A percentile compares a stretch with the other conserved stretches of the same genome.
Evolutionary conservation across 164 flowering plant species (phyloP).

Genomic region (Berberis thunbergii): DNA sequence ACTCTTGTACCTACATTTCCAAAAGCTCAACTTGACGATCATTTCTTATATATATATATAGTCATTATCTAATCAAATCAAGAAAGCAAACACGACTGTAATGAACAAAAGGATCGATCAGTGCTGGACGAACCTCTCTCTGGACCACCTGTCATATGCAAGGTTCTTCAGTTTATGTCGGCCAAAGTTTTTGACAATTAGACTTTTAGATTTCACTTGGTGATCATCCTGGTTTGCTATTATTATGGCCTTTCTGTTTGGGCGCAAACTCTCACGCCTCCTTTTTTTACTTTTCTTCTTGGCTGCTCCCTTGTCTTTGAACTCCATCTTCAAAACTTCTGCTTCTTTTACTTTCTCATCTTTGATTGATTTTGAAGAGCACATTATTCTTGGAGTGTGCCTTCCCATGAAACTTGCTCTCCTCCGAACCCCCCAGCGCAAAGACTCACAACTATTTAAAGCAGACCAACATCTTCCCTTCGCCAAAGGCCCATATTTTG

Average conservation of each 20-base stretch:
- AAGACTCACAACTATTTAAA: slow-evolving; percentile 28
- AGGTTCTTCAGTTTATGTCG: slow-evolving; percentile 11
- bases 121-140: slow-evolving; percentile 43
- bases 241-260: slow-evolving; percentile 6
- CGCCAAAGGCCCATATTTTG: slow-evolving; percentile 8
- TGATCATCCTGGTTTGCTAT: slow-evolving; percentile 11
- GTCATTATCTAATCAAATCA: not conserved
- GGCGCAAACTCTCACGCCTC: slow-evolving; percentile 7
- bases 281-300: slow-evolving; percentile 22
- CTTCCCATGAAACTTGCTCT: slow-evolving; percentile 34
- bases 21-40: not conserved
- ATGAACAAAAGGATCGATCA: too few relatives aligned
- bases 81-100: not conserved
- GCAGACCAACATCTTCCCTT: slow-evolving; percentile 23
- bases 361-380: not conserved
- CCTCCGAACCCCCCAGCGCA: slow-evolving; percentile 50
- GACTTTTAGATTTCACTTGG: slow-evolving; percentile 1
- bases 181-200: not conserved
- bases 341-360: slow-evolving; percentile 1
- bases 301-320: not conserved
- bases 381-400: slow-evolving; percentile 12
- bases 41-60: too few relatives aligned
- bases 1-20: slow-evolving; percentile 44
- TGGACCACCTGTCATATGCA: slow-evolving; percentile 67
- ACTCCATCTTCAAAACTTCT: not conserved